Evolutionary conservation across 2,329 filamentous ascomycete species (phyloP), one percentile per base, ranked within the genome.

Genomic region (Pestalotiopsis sp.): DNA sequence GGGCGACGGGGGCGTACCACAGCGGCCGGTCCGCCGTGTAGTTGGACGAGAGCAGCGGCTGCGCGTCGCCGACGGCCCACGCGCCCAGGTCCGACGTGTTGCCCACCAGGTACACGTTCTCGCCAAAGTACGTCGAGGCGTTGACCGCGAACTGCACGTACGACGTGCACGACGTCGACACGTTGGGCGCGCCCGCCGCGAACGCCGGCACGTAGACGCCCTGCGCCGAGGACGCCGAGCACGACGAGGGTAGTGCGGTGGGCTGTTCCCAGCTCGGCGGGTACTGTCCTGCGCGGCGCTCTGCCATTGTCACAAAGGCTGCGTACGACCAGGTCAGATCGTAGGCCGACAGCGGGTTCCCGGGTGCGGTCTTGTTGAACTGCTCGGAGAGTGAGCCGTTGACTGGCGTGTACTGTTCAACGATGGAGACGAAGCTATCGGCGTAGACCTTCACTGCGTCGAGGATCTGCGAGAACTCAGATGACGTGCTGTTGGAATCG

Each of bases 251-350:
- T 2, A 78, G 67, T 66, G 73, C 68, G 9, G 69, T 70, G 17
- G 72, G 74, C 27, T 20, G 75, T 13, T 67, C 70, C 74, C 76
- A 79, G 69, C 72, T 75, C 2, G 77, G 75, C 0, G 76, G 74
- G 65, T 80, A 76, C 41, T 78, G 73, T 14, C 77, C 77, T 0
- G 75, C 75, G 20, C 82, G 82, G 56, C 83, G 82, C 65, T 80
- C 77, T 25, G 77, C 75, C 73, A 83, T 82, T 2, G 83, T 84
- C 58, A 87, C 74, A 73, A 88, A 86, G 0, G 91, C 85, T 1
- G 91, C 90, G 72, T 93, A 93, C 0, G 90, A 92, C 91, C 91
- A 94, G 3, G 91, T 93, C 36, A 94, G 81, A 71, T 86, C 83
- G 17, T 73, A 74, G 1, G 85, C 85, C 5, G 84, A 86, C 1